Base-by-base conservation (phyloP, 2,329 filamentous ascomycete genomes). In the Alternaria arbusti region DNA sequence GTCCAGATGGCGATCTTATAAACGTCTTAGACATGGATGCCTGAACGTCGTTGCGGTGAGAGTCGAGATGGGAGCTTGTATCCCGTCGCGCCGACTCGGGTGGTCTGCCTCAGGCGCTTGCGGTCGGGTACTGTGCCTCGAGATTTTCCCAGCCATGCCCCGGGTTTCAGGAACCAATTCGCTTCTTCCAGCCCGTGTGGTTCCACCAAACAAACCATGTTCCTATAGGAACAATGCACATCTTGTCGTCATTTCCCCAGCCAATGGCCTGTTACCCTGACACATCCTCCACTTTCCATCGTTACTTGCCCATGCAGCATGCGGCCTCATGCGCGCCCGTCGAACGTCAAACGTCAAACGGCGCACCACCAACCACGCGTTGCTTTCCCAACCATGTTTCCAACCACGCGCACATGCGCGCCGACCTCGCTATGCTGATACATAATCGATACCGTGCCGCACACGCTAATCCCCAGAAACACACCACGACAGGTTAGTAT, bases 211-310 rank as follows among this genome's bases (percentile, higher is more conserved):
- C 56, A 46, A 55, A 59, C 25, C 57, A 56, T 26, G 68, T 69
- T 67, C 61, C 64, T 64, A 54, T 64, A 66, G 66, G 59, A 67
- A 69, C 68, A 59, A 62, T 45, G 56, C 56, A 50, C 50, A 52
- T 64, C 28, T 57, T 44, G 56, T 64, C 60, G 66, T 65, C 61
- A 67, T 65, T 49, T 56, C 57, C 32, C 61, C 54, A 36, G 36
- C 52, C 52, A 20, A 56, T 25, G 36, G 36, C 43, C 45, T 28
- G 15, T 47, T 43, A 13, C 54, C 40, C 57, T 36, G 28, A 32
- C 47, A 46, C 40, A 25, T 54, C 63, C 49, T 62, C 63, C 49
- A 52, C 30, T 54, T 52, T 43, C 30, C 22, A n/a, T 54, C 40
- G 26, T 46, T 28, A 32, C 52, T 54, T 52, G 56, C 36, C 30